Conservation (phyloP, 169 alveolate genomes). For the Plasmodium knowlesi region DNA sequence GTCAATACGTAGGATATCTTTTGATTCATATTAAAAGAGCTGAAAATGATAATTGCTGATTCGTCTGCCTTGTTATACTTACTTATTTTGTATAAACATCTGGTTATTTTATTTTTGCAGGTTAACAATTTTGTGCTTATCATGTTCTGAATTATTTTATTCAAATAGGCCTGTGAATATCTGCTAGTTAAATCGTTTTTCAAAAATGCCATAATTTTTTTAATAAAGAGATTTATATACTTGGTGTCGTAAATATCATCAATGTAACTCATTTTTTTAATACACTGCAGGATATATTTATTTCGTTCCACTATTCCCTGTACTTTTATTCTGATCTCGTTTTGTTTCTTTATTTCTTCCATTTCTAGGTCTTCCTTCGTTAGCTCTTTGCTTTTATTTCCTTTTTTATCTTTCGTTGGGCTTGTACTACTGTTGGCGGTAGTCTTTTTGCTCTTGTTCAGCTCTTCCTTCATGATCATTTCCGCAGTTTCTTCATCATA, state of each 20-base stretch:
- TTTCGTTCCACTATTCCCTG: slow-evolving; percentile 50
- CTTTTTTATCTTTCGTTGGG: slow-evolving; percentile 26
- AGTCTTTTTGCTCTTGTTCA: slow-evolving; percentile 23
- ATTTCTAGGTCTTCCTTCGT: slow-evolving; percentile 73
- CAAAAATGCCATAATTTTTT: slow-evolving; percentile 64
- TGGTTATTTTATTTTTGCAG: slow-evolving; percentile 51
- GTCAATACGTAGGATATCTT: slow-evolving; percentile 62
- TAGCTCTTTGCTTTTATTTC: slow-evolving; percentile 19
- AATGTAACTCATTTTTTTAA: slow-evolving; percentile 55
- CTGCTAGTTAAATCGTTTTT: slow-evolving; percentile 69
- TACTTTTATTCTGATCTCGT: slow-evolving; percentile 25
- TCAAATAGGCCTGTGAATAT: slow-evolving; percentile 50
- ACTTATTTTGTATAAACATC: slow-evolving; percentile 68
- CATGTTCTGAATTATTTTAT: slow-evolving; percentile 43
- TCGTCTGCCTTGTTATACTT: slow-evolving; percentile 69
- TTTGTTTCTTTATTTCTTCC: slow-evolving; percentile 69
- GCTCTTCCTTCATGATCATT: slow-evolving; percentile 58
- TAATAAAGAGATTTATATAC: slow-evolving; percentile 57
- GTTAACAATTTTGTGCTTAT: slow-evolving; percentile 36
- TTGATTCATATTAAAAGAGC: slow-evolving; percentile 63
- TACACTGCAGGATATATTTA: slow-evolving; percentile 59
- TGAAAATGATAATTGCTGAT: slow-evolving; percentile 55
- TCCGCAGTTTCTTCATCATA: slow-evolving; percentile 76
- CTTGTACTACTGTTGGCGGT: neutral
- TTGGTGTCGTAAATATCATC: slow-evolving; percentile 29